Evolutionary conservation across 169 alveolate genomes (phyloP).

Genomic region (Besnoitia besnoiti): DNA sequence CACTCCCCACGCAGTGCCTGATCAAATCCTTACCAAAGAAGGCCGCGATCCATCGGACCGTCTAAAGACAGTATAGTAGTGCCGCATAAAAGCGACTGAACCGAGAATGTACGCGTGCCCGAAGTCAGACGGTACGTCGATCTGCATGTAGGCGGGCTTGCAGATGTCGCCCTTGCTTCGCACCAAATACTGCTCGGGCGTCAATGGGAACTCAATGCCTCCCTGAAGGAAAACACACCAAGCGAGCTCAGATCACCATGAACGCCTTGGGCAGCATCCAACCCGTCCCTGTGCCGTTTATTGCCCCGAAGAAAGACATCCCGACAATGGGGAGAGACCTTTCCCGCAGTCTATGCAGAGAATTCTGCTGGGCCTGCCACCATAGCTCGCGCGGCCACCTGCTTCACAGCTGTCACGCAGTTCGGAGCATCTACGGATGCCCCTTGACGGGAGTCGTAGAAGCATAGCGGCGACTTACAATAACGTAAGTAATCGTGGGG

Average conservation of each 20-base stretch:
- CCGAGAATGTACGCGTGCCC: conserved; percentile 89
- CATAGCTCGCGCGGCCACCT: no score
- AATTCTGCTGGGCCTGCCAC: no score
- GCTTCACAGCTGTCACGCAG: no score
- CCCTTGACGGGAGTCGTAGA: no score
- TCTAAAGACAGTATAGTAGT: conserved; percentile 82
- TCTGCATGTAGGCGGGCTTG: conserved; percentile 88
- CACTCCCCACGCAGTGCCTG: not conserved
- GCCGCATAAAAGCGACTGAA: conserved; percentile 84
- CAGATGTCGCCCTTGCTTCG: conserved; percentile 74
- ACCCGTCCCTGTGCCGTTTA: no score
- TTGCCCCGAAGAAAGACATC: no score
- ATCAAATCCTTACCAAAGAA: conserved; percentile 27
- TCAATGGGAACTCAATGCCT: conserved; percentile 71
- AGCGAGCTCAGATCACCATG: no score
- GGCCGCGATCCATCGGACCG: conserved; percentile 66
- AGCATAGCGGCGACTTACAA: conserved; percentile 37
- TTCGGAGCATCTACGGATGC: no score
- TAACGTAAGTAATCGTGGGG: conserved; percentile 58
- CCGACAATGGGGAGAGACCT: no score
- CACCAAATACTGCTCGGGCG: conserved; percentile 72
- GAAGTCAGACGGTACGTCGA: conserved; percentile 88
- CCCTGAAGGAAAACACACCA: conserved; percentile 45
- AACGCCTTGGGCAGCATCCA: no score
- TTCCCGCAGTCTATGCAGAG: no score